phyloP scores from a whole-genome alignment of 2,329 filamentous ascomycete species.

The Sclerotinia nivalis region DNA sequence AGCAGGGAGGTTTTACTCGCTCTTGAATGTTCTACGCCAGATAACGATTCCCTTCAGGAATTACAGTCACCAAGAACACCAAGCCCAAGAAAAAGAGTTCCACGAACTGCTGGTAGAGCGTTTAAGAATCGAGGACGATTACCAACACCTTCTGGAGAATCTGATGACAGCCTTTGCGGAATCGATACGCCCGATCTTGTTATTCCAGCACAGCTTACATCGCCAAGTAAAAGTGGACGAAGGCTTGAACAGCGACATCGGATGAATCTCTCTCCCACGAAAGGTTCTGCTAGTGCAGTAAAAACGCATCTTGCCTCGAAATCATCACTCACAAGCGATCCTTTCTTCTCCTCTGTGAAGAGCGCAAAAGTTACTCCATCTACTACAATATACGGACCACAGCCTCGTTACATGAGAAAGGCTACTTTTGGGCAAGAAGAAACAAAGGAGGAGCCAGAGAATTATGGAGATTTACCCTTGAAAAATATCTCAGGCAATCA shows the following conservation, averaged over 20 bases:
- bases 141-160: constrained; percentile 28
- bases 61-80: constrained; percentile 28
- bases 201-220: constrained; percentile 32
- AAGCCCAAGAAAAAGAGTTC: constrained; percentile 28
- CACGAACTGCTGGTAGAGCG: constrained; percentile 13
- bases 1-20: constrained; percentile 32
- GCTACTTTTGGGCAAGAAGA: constrained; percentile 35
- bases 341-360: constrained; percentile 33
- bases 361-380: constrained; percentile 28
- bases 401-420: constrained; percentile 35
- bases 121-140: constrained; percentile 23
- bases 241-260: constrained; percentile 24
- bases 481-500: constrained; percentile 34
- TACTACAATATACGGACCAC: constrained; percentile 24
- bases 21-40: constrained; percentile 24
- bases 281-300: constrained; percentile 21
- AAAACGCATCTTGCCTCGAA: neutral
- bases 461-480: constrained; percentile 28
- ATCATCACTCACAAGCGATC: constrained; percentile 27
- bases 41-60: constrained; percentile 30
- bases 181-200: constrained; percentile 30
- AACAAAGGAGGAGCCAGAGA: constrained; percentile 24
- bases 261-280: constrained; percentile 28
- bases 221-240: constrained; percentile 32
- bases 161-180: constrained; percentile 35